These are phyloP conservation scores for Saccharomyces pastorianus DNA, from an alignment of 1,139 yeast species.

Conservation along the genomic window DNA sequence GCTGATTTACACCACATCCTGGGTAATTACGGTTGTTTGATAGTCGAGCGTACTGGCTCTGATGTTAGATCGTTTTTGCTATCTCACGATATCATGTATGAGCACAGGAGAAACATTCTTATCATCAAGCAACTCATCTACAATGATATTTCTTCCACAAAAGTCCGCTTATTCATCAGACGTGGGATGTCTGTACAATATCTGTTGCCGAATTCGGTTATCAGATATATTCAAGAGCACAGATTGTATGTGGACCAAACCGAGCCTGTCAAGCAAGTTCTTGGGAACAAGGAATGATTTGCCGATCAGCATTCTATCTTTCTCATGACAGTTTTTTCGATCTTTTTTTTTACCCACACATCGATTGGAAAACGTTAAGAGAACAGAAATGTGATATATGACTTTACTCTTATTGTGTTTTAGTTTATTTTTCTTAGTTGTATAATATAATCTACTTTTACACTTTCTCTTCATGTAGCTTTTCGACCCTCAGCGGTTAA, in stretches of 20 bases:
- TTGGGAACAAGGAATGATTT: conserved; percentile 38
- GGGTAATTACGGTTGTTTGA: conserved; percentile 91
- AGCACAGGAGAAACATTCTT: conserved; percentile 84
- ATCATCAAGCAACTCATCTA: conserved; percentile 93
- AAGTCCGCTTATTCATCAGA: conserved; percentile 82
- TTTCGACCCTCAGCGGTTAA: not conserved
- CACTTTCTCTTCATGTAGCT: not conserved
- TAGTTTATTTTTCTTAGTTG: not conserved
- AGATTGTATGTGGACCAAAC: conserved; percentile 74
- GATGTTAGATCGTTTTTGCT: conserved; percentile 88
- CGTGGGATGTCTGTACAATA: conserved; percentile 97
- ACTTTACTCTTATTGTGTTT: not conserved
- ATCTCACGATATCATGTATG: conserved; percentile 94
- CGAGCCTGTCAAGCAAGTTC: conserved; percentile 89
- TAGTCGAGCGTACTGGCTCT: conserved; percentile 92
- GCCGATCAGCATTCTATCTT: not conserved
- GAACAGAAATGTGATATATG: not conserved
- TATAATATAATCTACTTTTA: not conserved
- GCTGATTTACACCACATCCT: conserved; percentile 88
- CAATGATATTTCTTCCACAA: conserved; percentile 92
- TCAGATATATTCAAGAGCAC: conserved; percentile 89
- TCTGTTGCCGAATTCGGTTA: conserved; percentile 86
- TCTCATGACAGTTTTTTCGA: not conserved
- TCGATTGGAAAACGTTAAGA: not conserved
- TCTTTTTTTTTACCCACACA: not conserved